These are phyloP conservation scores for Dothistroma pini DNA, from an alignment of 2,329 filamentous ascomycete genomes.

Conservation along the genomic window DNA sequence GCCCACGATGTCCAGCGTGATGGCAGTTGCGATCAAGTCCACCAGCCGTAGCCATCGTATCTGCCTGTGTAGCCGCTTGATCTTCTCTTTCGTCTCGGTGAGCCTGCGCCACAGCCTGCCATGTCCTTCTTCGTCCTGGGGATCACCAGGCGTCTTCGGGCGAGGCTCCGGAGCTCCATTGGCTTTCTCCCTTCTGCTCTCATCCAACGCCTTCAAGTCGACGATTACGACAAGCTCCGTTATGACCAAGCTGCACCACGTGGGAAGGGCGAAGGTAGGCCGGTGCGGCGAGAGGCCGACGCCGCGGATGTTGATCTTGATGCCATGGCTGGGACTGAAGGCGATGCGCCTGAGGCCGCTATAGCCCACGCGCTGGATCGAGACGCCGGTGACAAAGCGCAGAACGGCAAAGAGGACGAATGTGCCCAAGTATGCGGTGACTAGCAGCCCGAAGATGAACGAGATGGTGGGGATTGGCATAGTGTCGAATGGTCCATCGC, in stretches of 20 bases:
- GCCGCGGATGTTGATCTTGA: constrained; percentile 84
- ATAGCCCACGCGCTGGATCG: constrained; percentile 92
- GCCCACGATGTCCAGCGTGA: constrained; percentile 70
- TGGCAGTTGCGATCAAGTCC: constrained; percentile 80
- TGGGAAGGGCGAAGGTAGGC: constrained; percentile 94
- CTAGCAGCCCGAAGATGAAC: constrained; percentile 79
- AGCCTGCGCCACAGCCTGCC: constrained; percentile 78
- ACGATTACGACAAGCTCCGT: constrained; percentile 81
- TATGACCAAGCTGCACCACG: constrained; percentile 88
- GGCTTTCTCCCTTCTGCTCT: constrained; percentile 17
- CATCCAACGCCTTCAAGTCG: constrained; percentile 64
- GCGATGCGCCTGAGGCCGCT: constrained; percentile 86
- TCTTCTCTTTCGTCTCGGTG: constrained; percentile 73
- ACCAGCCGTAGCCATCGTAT: constrained; percentile 87
- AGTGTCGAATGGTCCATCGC: constrained; percentile 25
- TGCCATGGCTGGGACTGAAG: constrained; percentile 82
- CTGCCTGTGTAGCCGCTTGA: constrained; percentile 81
- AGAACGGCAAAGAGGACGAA: constrained; percentile 93
- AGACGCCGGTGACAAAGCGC: constrained; percentile 87
- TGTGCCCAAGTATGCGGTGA: constrained; percentile 83
- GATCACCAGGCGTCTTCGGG: constrained; percentile 15
- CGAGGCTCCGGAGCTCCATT: constrained; percentile 15
- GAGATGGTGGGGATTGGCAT: constrained; percentile 52
- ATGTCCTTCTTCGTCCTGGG: constrained; percentile 36
- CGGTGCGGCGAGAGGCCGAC: constrained; percentile 85